Evolutionary conservation across 1,139 yeast genomes (phyloP), one percentile per base, ranked within the genome.

Genomic region (Candida sp.): DNA sequence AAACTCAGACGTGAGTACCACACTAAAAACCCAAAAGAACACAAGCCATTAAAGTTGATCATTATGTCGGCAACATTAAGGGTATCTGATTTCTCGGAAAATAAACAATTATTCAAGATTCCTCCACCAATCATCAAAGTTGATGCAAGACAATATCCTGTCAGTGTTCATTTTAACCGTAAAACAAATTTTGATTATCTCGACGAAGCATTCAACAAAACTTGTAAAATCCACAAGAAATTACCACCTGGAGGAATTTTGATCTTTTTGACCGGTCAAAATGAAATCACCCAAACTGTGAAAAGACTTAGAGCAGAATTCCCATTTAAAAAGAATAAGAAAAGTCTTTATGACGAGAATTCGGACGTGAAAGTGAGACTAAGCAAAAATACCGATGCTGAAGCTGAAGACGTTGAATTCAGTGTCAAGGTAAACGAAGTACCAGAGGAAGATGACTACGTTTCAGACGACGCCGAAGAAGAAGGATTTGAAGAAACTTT

Each of bases 61-160:
- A 81, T 86, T 50, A 86, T 95, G 99, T 90, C 98, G 35, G 99
- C 99, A 12, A 95, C 99, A 0, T 75, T 95, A 45, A 75, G 99
- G 55, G 98, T 95, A 0, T 68, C 93, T 11, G 99, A 95, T 60
- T 95, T 95, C 58, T 81, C 96, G 39, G 96, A 90, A 54, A 95
- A 95, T 61, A 62, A 66, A 19, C 65, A 75, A 1, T 68, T 95
- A 35, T 95, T 95, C 60, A 65, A 75, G n/a, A 58, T 57, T 0
- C 87, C 96, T 1, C 99, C 99, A 1, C 99, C 99, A 2, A 80
- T 95, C 29, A 68, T 95, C 38, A 84, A 86, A 52, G 90, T 95
- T n/a, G 91, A 87, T 44, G 96, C 99, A 0, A 81, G 99, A 61
- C 99, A 93, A 59, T 90, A 79, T 58, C 97, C 99, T 0, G 99